Conservation (phyloP, 1,284 basidiomycete genomes). For the Exobasidium cylindrosporum region DNA sequence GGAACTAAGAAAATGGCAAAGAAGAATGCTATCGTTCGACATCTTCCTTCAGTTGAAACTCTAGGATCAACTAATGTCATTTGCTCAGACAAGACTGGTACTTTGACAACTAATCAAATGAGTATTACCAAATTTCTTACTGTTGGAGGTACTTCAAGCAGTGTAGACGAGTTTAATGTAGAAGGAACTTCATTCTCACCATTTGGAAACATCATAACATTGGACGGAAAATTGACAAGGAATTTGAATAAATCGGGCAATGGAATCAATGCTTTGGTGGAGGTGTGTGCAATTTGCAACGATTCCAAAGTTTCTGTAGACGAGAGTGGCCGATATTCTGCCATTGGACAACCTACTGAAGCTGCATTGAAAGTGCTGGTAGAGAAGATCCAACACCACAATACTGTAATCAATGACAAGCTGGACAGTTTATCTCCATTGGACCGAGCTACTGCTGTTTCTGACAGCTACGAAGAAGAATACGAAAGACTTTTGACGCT, state of each 20-base stretch:
- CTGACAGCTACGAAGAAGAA: constrained; percentile 73
- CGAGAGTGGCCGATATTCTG: constrained; percentile 74
- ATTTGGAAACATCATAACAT: constrained; percentile 31
- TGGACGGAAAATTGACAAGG: constrained; percentile 24
- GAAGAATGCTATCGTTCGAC: constrained; percentile 54
- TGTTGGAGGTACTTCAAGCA: constrained; percentile 13
- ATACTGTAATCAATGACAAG: constrained; percentile 59
- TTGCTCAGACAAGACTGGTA: constrained; percentile 56
- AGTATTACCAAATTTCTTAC: constrained; percentile 46
- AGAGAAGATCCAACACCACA: constrained; percentile 70
- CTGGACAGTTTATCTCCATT: constrained; percentile 64
- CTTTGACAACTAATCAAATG: constrained; percentile 55
- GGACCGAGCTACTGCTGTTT: constrained; percentile 72
- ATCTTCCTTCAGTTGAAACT: constrained; percentile 52
- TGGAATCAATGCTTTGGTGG: constrained; percentile 45
- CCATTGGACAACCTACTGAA: constrained; percentile 91
- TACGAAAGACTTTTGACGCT: constrained; percentile 84
- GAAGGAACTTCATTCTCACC: constrained; percentile 48
- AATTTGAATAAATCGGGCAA: constrained; percentile 40
- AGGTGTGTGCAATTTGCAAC: constrained; percentile 52
- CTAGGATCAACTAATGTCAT: constrained; percentile 54
- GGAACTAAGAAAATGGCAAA: constrained; percentile 55
- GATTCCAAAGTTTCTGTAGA: constrained; percentile 43
- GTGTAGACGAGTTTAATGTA: constrained; percentile 39
- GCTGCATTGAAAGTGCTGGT: constrained; percentile 62